A percentile compares a stretch with the other conserved stretches of the same genome.
These are phyloP conservation scores for Yamadazyma trypodendri DNA, from an alignment of 1,139 yeast genomes.

Conservation along the genomic window DNA sequence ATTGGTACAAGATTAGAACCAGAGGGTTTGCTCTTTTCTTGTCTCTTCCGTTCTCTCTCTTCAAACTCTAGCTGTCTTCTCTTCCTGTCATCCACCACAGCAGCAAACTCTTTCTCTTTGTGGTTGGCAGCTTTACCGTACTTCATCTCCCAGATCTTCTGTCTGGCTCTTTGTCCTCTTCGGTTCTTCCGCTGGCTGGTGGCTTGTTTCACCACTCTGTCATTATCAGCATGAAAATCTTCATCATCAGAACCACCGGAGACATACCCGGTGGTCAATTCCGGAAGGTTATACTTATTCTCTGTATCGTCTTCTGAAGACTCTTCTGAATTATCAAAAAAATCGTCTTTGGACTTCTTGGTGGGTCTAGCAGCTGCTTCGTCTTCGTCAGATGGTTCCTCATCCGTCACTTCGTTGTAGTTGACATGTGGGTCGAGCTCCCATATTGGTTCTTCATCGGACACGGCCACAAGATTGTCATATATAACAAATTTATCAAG, in stretches of 20 bases:
- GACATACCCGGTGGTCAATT: conserved; percentile 70
- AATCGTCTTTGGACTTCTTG: conserved; percentile 34
- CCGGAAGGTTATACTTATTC: conserved; percentile 52
- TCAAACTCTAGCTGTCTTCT: conserved; percentile 65
- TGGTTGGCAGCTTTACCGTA: conserved; percentile 87
- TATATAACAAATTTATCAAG: conserved; percentile 37
- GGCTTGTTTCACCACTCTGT: conserved; percentile 56
- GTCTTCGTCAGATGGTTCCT: conserved; percentile 41
- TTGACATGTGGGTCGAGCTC: conserved; percentile 42
- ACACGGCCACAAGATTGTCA: conserved; percentile 49
- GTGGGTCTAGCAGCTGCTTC: conserved; percentile 16
- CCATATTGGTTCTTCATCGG: conserved; percentile 45
- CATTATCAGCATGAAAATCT: conserved; percentile 51
- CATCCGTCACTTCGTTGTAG: conserved; percentile 64
- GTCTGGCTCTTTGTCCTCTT: conserved; percentile 96
- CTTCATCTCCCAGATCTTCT: conserved; percentile 92
- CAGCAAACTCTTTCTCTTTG: conserved; percentile 59
- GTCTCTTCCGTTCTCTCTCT: conserved; percentile 68
- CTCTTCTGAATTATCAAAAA: conserved; percentile 32
- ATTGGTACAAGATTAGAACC: conserved; percentile 43
- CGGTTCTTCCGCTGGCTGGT: conserved; percentile 70
- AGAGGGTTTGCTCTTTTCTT: conserved; percentile 46
- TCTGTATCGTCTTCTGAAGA: conserved; percentile 21
- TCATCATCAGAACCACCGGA: conserved; percentile 78
- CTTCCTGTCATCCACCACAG: conserved; percentile 54